Conservation (phyloP, 371 early-diverging fungal genomes). For the Mortierella sp. region DNA sequence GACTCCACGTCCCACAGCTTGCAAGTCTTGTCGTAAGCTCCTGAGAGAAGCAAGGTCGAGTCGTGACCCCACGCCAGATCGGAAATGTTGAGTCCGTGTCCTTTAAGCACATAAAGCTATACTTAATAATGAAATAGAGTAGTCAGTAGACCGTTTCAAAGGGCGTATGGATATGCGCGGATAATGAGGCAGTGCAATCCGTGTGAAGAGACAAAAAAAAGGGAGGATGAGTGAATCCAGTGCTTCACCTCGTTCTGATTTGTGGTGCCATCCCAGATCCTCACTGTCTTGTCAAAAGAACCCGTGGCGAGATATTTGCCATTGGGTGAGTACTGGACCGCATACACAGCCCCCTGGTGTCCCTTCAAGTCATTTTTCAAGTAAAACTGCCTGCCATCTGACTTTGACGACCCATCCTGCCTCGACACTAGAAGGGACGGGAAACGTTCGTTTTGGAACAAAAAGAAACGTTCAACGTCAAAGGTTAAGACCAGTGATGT, state of each 20-base stretch:
- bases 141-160: not conserved
- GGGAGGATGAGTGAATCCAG: not conserved
- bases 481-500: not conserved
- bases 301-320: constrained; percentile 88
- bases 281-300: constrained; percentile 91
- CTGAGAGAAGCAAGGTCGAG: constrained; percentile 82
- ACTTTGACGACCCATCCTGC: constrained; percentile 48
- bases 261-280: constrained; percentile 87
- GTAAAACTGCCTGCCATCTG: constrained; percentile 62
- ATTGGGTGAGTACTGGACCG: constrained; percentile 86
- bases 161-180: not conserved
- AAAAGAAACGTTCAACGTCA: not conserved
- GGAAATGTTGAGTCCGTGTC: constrained; percentile 86
- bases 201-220: not conserved
- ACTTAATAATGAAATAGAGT: not conserved
- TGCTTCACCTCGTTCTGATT: constrained; percentile 77
- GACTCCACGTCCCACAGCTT: constrained; percentile 87
- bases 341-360: constrained; percentile 89
- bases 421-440: constrained; percentile 31
- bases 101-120: constrained; percentile 64
- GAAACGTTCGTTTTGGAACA: constrained; percentile 4
- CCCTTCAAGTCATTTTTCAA: constrained; percentile 78
- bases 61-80: constrained; percentile 86
- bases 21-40: constrained; percentile 87
- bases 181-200: not conserved